These are phyloP conservation scores for Coleophoma crateriformis DNA, from an alignment of 2,329 filamentous ascomycete species.

Conservation along the genomic window DNA sequence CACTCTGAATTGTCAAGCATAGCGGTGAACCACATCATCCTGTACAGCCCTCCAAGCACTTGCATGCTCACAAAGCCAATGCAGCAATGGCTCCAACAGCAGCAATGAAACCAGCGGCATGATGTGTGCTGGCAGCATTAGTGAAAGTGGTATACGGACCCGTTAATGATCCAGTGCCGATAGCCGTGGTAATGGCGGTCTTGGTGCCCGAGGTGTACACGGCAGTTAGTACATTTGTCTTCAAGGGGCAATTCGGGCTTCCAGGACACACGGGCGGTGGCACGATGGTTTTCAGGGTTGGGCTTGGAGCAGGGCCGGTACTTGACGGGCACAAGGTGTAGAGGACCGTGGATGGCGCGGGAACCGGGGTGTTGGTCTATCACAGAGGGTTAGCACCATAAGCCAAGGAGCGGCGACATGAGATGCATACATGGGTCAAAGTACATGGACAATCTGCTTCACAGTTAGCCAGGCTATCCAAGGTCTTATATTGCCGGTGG, in stretches of 20 bases:
- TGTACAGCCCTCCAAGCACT: no score
- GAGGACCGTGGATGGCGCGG: conserved; percentile 8
- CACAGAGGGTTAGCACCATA: neutral
- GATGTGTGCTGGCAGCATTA: conserved; percentile 6
- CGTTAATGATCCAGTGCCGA: neutral
- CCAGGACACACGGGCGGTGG: conserved; percentile 3
- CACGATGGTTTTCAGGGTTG: neutral
- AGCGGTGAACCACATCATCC: no score
- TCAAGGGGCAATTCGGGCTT: neutral
- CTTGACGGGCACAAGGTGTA: conserved; percentile 10
- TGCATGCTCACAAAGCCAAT: neutral
- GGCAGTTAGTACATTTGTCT: neutral
- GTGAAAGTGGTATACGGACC: neutral
- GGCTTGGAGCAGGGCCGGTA: neutral
- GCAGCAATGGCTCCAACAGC: conserved; percentile 2
- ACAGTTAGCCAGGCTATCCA: no score
- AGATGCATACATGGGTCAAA: neutral
- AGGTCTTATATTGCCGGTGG: no score
- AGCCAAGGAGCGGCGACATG: neutral
- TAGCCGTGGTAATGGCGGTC: neutral
- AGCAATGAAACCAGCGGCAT: conserved; percentile 4
- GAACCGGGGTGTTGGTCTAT: neutral
- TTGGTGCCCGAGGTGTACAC: neutral
- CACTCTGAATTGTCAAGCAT: no score
- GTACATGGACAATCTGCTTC: conserved; percentile 34